Conservation (phyloP, 2,329 filamentous ascomycete species). For the Fusarium hainanense region DNA sequence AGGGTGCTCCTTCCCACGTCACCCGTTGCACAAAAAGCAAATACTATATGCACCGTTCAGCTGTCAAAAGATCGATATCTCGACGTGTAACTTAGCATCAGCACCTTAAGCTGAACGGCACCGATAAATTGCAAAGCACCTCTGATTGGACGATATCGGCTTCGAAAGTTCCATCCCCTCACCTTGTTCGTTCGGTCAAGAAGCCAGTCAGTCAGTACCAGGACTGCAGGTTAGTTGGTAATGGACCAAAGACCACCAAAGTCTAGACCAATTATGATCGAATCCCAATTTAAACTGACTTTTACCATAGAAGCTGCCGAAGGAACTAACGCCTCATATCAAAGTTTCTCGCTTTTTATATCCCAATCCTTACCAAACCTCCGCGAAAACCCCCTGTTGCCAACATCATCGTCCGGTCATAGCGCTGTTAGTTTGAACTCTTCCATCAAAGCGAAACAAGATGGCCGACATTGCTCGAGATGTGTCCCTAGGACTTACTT, state of each 20-base stretch:
- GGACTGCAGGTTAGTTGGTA: neutral
- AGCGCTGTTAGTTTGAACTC: conserved; percentile 18
- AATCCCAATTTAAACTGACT: conserved; percentile 8
- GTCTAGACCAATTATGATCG: conserved; percentile 11
- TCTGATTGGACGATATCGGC: conserved; percentile 33
- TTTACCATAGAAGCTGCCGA: conserved; percentile 1
- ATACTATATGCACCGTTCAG: neutral
- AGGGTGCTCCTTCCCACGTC: conserved; percentile 21
- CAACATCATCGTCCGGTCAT: conserved; percentile 14
- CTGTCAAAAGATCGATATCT: conserved; percentile 2
- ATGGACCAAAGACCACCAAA: neutral
- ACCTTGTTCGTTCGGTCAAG: neutral
- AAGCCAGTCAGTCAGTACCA: neutral
- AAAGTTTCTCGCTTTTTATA: conserved; percentile 14
- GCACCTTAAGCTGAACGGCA: neutral
- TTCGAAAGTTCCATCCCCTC: conserved; percentile 18
- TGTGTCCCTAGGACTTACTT: conserved; percentile 42
- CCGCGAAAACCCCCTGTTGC: conserved; percentile 4
- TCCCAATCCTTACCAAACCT: conserved; percentile 11
- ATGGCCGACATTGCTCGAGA: conserved; percentile 39
- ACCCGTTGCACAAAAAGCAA: conserved; percentile 19
- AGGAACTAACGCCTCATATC: conserved; percentile 17
- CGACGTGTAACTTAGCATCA: neutral
- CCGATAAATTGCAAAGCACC: conserved; percentile 22
- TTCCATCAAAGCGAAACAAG: conserved; percentile 13